Conservation (phyloP, 345 rosid genomes). For the Citrus cavaleriei region DNA sequence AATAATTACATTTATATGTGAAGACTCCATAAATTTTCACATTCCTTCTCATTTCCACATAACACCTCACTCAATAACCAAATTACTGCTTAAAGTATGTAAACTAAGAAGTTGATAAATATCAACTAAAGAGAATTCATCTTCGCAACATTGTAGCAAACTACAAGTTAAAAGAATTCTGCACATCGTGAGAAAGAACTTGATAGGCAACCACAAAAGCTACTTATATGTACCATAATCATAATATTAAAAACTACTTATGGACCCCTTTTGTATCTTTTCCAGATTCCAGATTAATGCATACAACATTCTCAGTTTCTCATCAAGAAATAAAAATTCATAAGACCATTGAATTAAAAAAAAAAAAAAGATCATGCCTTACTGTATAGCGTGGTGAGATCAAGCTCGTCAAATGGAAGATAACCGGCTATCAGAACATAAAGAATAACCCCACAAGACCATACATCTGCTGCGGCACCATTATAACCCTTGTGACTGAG, state of each 20-base stretch:
- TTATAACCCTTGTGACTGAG: constrained; percentile 95
- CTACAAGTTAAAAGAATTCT: background rate
- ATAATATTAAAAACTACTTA: background rate
- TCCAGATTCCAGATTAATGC: background rate
- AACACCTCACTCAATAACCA: background rate
- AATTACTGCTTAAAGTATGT: background rate
- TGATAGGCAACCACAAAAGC: background rate
- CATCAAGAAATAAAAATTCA: background rate
- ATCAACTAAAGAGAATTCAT: background rate
- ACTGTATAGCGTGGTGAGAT: constrained; percentile 85
- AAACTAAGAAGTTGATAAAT: background rate
- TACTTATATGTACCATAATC: constrained; percentile 2
- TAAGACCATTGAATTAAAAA: background rate
- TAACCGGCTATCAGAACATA: constrained; percentile 95
- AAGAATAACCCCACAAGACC: constrained; percentile 97
- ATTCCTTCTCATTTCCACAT: background rate
- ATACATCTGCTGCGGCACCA: constrained; percentile 92
- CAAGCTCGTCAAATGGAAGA: constrained; percentile 98
- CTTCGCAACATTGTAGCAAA: background rate
- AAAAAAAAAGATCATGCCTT: constrained; percentile 55
- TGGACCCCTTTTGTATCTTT: background rate
- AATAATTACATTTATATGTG: background rate
- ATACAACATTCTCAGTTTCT: background rate
- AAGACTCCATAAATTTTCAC: background rate
- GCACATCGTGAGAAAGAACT: background rate